Evolutionary conservation across 2,329 filamentous ascomycete species (phyloP), one percentile per base, ranked within the genome.

Genomic region (Pseudogymnoascus sp.): DNA sequence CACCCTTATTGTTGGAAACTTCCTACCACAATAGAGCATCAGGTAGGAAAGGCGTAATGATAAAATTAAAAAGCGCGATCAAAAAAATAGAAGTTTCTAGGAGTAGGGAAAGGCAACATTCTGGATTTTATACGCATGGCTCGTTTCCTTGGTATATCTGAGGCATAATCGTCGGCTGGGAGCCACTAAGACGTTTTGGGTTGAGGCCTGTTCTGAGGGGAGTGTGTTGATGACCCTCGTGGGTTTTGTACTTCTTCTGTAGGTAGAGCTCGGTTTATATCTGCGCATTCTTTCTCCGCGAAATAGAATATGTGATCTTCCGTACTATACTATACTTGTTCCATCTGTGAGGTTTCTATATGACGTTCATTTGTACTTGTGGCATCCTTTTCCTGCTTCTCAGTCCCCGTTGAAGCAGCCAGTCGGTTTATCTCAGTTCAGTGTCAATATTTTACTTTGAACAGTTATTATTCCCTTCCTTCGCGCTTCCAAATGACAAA

Each of bases 1-100:
- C 60, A 92, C 91, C 60, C 80, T 99, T 67, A 99, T 99, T 71
- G 89, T 99, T 59, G 95, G 95, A 59, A 99, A 99, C 73, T 99
- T 99, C 75, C 77, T 99, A 65, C 95, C 95, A 2, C 92, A 96
- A 72, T 86, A 92, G 70, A 55, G 49, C 49, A 55, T 55, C 49
- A 55, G 49, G n/a, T 55, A 55, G 49, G 49, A 55, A 55, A 55
- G 49, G 49, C 49, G 28, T 35, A 55, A 55, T 12, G 9, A 35
- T 55, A 7, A 35, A 33, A 55, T 33, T 55, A 35, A 18, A 33
- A 55, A 55, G 49, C 18, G 14, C 9, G 49, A 16, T 18, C 25
- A 55, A 55, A 55, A 55, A 55, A 55, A 31, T 52, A 33, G 49
- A 55, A 33, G 28, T 31, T 21, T 18, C 16, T 31, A 21, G 14